A percentile compares a stretch with the other conserved stretches of the same genome.
phyloP scores from a whole-genome alignment of 306 rosid genomes.

The Vigna unguiculata region DNA sequence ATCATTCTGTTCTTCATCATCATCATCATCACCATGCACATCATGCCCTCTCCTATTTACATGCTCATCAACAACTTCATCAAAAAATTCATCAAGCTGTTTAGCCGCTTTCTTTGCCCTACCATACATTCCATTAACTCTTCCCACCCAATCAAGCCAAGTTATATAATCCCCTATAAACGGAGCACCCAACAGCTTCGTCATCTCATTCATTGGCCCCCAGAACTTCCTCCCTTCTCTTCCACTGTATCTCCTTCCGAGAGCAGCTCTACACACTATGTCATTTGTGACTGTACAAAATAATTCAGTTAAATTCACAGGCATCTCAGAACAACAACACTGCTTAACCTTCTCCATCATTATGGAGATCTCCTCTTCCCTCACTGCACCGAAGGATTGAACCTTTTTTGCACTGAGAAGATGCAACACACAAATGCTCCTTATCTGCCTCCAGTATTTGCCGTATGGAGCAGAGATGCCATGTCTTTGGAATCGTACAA shows the following conservation, averaged over 20 bases:
- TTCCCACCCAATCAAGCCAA: constrained; percentile 28
- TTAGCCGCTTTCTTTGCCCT: constrained; percentile 20
- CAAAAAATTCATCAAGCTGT: constrained; percentile 30
- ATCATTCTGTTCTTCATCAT: neutral
- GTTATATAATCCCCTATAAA: neutral
- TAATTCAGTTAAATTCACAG: constrained; percentile 29
- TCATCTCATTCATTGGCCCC: neutral
- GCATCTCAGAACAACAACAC: neutral
- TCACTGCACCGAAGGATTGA: constrained; percentile 28
- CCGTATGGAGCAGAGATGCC: constrained; percentile 23
- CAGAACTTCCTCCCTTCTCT: neutral
- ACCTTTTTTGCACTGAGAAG: constrained; percentile 41
- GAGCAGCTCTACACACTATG: constrained; percentile 22
- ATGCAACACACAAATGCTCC: constrained; percentile 26
- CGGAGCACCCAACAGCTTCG: constrained; percentile 7
- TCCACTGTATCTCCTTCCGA: constrained; percentile 13
- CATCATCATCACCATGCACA: neutral
- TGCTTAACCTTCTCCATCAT: constrained; percentile 39
- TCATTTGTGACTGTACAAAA: neutral
- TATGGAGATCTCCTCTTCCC: constrained; percentile 32
- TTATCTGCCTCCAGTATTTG: constrained; percentile 40
- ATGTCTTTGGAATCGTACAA: constrained; percentile 31
- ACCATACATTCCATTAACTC: constrained; percentile 15
- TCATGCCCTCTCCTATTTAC: neutral
- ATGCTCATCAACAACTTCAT: constrained; percentile 21